Conservation (phyloP, 1,139 yeast genomes). For the Yamadazyma friedrichii region DNA sequence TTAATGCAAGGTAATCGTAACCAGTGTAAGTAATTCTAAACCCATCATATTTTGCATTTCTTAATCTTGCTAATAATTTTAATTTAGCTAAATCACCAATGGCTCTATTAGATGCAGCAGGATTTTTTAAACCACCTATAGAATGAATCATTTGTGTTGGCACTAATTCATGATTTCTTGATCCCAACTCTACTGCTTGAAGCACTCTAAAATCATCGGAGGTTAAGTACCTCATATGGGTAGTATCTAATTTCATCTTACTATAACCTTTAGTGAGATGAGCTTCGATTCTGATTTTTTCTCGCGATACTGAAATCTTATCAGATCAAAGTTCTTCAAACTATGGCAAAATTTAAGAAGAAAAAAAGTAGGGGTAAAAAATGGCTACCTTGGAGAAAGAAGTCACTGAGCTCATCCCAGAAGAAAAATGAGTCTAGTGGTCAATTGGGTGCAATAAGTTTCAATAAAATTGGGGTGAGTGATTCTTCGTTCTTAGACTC, state of each 20-base stretch:
- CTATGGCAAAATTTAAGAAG: not conserved
- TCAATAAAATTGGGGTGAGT: constrained; percentile 7
- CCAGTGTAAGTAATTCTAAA: constrained; percentile 87
- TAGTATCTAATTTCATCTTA: constrained; percentile 87
- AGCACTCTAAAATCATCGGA: constrained; percentile 88
- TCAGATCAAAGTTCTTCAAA: not conserved
- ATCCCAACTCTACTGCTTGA: constrained; percentile 87
- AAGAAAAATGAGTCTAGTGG: not conserved
- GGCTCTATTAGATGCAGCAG: constrained; percentile 73
- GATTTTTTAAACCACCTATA: constrained; percentile 73
- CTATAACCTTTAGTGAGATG: constrained; percentile 4
- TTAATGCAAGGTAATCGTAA: constrained; percentile 86
- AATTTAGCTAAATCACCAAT: constrained; percentile 86
- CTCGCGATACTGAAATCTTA: constrained; percentile 1
- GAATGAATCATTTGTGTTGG: constrained; percentile 84
- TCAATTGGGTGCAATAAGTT: not conserved
- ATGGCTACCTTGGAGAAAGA: not conserved
- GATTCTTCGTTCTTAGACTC: constrained; percentile 17
- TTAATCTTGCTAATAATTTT: constrained; percentile 68
- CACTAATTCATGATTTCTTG: constrained; percentile 90
- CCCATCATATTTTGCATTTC: constrained; percentile 92
- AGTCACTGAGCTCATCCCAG: not conserved
- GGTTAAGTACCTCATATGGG: constrained; percentile 91
- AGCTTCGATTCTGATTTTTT: not conserved
- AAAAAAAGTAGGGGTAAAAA: not conserved